A percentile compares a stretch with the other conserved stretches of the same genome.
Conservation (phyloP, 768 basidiomycete species). For the Cystofilobasidium macerans region DNA sequence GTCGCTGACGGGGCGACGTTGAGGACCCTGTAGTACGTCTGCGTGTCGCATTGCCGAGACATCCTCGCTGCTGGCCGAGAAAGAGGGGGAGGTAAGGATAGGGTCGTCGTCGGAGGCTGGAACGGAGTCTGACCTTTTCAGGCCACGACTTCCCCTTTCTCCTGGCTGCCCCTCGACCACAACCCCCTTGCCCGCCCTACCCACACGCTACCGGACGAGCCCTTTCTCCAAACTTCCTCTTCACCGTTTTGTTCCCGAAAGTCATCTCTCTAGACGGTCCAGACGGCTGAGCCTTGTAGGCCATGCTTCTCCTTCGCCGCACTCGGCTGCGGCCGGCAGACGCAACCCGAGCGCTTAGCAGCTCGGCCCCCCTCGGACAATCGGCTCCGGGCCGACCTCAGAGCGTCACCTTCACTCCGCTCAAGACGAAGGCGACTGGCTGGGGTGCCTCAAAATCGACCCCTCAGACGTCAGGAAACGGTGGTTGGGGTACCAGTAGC, state of each 20-base stretch:
- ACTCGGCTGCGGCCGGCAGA: background rate
- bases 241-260: background rate
- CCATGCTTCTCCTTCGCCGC: background rate
- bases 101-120: background rate
- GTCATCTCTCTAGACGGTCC: background rate
- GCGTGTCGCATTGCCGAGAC: background rate
- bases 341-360: background rate
- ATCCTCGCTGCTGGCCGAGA: too few species aligned
- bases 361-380: background rate
- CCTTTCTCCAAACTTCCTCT: background rate
- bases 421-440: background rate
- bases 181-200: background rate
- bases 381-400: background rate
- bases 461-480: background rate
- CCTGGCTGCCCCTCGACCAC: background rate
- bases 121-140: too few species aligned
- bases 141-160: too few species aligned
- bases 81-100: too few species aligned
- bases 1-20: background rate
- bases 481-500: background rate
- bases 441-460: background rate
- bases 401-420: background rate
- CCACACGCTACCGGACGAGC: too few species aligned
- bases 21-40: constrained; percentile 5
- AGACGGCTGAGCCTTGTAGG: background rate